Percentiles rank a stretch among this genome's conserved stretches.
These are phyloP conservation scores for Saccharomyces eubayanus DNA, from an alignment of 805 yeast species.

Conservation along the genomic window DNA sequence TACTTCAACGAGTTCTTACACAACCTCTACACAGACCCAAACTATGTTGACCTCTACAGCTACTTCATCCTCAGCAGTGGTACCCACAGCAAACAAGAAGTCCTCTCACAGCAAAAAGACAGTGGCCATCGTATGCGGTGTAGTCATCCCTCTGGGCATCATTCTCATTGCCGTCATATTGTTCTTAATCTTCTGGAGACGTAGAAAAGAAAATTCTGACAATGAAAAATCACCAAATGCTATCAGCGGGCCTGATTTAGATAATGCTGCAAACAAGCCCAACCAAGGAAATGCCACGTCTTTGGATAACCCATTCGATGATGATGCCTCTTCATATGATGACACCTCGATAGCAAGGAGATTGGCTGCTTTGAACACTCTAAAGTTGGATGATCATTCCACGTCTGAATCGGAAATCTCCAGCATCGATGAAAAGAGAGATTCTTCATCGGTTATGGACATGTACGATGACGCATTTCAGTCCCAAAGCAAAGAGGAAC, in stretches of 20 bases:
- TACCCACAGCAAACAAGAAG: conserved; percentile 20
- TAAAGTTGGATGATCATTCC: conserved; percentile 42
- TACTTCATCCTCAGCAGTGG: conserved; percentile 20
- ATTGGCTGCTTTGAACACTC: conserved; percentile 43
- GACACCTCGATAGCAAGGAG: conserved; percentile 28
- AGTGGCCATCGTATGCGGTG: conserved; percentile 85
- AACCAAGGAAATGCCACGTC: conserved; percentile 11
- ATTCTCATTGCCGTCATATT: conserved; percentile 41
- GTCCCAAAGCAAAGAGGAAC: conserved; percentile 35
- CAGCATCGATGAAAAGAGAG: conserved; percentile 20
- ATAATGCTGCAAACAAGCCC: conserved; percentile 32
- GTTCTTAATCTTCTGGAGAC: conserved; percentile 49
- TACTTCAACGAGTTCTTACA: conserved; percentile 28
- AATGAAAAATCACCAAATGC: conserved; percentile 28
- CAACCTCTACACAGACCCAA: conserved; percentile 21
- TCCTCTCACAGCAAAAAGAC: conserved; percentile 35
- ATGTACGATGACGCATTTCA: conserved; percentile 35
- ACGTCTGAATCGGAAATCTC: conserved; percentile 51
- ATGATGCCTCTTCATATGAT: conserved; percentile 23
- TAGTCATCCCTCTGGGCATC: conserved; percentile 63
- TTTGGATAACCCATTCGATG: conserved; percentile 29
- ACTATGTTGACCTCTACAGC: conserved; percentile 24
- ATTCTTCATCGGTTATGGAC: conserved; percentile 8
- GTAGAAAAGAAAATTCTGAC: conserved; percentile 30
- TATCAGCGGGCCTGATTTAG: conserved; percentile 35